These are phyloP conservation scores for Plasmodium billcollinsi DNA, from an alignment of 169 alveolate genomes.

Conservation along the genomic window DNA sequence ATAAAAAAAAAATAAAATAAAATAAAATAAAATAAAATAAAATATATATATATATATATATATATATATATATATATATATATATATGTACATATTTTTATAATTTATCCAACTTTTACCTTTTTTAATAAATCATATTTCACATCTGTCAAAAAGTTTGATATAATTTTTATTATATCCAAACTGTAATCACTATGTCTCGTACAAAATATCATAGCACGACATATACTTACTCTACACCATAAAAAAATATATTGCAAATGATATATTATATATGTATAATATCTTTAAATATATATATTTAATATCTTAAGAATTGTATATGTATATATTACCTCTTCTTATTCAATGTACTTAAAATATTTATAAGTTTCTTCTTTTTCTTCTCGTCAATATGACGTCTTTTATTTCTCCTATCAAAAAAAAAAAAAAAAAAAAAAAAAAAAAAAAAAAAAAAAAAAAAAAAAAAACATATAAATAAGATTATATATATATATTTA, in stretches of 20 bases:
- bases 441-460: background rate
- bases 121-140: conserved; percentile 68
- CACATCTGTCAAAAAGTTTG: conserved; percentile 44
- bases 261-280: background rate
- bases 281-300: background rate
- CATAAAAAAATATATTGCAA: background rate
- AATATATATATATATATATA: background rate
- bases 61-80: background rate
- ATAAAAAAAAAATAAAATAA: background rate
- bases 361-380: conserved; percentile 48
- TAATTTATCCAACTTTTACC: conserved; percentile 1
- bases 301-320: background rate
- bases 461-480: background rate
- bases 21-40: background rate
- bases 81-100: no score
- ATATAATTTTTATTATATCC: conserved; percentile 49
- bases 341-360: conserved; percentile 43
- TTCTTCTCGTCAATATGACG: conserved; percentile 39
- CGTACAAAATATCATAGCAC: conserved; percentile 77
- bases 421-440: background rate
- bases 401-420: conserved; percentile 48
- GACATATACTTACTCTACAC: conserved; percentile 72
- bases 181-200: conserved; percentile 69
- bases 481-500: background rate
- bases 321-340: conserved; percentile 44